These are phyloP conservation scores for Echinochloa phyllopogon DNA, from an alignment of 176 grass and related monocot species.

Conservation along the genomic window DNA sequence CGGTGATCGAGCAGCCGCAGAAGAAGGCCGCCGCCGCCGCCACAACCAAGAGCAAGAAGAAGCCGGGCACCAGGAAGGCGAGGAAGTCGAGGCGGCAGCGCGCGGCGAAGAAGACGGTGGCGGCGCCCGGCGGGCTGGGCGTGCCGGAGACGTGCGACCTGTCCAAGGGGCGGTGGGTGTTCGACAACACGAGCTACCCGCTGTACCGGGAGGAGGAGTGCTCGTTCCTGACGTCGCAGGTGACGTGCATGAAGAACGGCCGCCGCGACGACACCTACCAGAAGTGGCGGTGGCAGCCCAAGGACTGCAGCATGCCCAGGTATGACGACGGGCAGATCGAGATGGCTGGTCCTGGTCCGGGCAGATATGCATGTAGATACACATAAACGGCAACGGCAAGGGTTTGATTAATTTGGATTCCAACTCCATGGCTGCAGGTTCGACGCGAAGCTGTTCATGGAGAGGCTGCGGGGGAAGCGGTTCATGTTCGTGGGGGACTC, in stretches of 20 bases:
- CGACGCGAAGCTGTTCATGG: slow-evolving; percentile 75
- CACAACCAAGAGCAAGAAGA: not conserved
- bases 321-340: not conserved
- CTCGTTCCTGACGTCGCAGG: slow-evolving; percentile 77
- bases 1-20: not conserved
- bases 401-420: not conserved
- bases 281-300: slow-evolving; percentile 91
- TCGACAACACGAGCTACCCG: slow-evolving; percentile 74
- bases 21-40: not conserved
- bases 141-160: slow-evolving; percentile 74
- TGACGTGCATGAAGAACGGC: slow-evolving; percentile 93
- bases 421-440: slow-evolving; percentile 51
- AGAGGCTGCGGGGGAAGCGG: slow-evolving; percentile 69
- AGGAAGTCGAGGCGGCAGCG: slow-evolving; percentile 28
- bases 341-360: not conserved
- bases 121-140: slow-evolving; percentile 47
- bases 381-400: not conserved
- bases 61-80: not conserved
- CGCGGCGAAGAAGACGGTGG: slow-evolving; percentile 50
- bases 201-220: slow-evolving; percentile 80
- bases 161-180: slow-evolving; percentile 75
- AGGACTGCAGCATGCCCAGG: slow-evolving; percentile 73
- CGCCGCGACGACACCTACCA: slow-evolving; percentile 87
- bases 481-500: slow-evolving; percentile 97
- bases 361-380: not conserved